Base-by-base conservation (phyloP, 768 basidiomycete species). In the Suillus luteus region DNA sequence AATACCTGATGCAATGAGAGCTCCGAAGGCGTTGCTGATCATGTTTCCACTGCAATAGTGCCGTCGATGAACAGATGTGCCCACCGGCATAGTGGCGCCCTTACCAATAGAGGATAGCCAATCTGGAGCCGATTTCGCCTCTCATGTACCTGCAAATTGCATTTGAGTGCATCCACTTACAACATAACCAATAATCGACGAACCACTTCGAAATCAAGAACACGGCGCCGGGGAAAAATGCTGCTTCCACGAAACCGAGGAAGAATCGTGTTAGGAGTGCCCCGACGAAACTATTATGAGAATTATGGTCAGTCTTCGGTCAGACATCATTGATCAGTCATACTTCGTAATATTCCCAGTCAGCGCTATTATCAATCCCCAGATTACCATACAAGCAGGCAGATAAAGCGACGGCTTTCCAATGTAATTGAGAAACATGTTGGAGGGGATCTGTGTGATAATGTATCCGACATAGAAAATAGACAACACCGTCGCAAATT, bases 401-500 rank as follows among this genome's bases (percentile, higher is more conserved):
- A 35, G 33, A 35, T 35, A 35, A 35, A 35, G 33, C 33, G 88
- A 90, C 2, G 90, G 90, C 69, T 82, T 76, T 49, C 87, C 89
- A 19, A 88, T 83, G 70, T 84, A 81, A 67, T 88, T 86, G 55
- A 90, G 75, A 66, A 89, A 84, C 83, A 90, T 87, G 70, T 90
- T 90, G 9, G 90, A 91, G 22, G 79, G 78, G 3, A 78, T 69
- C 67, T 79, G 78, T 79, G 78, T 78, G 40, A 77, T 70, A 51
- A 80, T 79, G 65, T 77, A 78, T 33, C 87, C 89, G 43, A 88
- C 83, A 67, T 88, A 89, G 61, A 89, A 79, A 66, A 90, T 85
- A 22, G 88, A 88, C 40, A 91, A 74, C 22, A 91, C 72, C 0
- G 89, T 89, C 3, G 87, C 81, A 66, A 89, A 91, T 68, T 91